Conservation (phyloP, 805 yeast species). For the Teunomyces gatunensis region DNA sequence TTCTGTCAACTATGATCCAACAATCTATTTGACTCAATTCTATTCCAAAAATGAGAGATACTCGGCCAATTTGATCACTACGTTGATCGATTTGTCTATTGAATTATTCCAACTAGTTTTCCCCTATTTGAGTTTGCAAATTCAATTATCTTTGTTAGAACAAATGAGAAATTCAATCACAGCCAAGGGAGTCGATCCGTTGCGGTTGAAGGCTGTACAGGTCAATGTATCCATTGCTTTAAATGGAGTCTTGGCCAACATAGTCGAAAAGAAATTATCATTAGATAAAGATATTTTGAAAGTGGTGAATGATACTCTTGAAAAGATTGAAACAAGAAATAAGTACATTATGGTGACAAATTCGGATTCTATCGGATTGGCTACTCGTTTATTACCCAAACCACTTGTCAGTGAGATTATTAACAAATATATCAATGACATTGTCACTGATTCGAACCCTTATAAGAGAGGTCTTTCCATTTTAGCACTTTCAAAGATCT, state of each 20-base stretch:
- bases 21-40: slow-evolving; percentile 20
- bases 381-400: slow-evolving; percentile 24
- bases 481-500: slow-evolving; percentile 29
- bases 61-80: slow-evolving; percentile 29
- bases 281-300: slow-evolving; percentile 37
- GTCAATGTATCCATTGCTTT: slow-evolving; percentile 66
- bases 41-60: slow-evolving; percentile 24
- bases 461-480: slow-evolving; percentile 48
- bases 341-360: slow-evolving; percentile 44
- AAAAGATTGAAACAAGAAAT: slow-evolving; percentile 39
- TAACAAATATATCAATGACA: slow-evolving; percentile 47
- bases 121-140: slow-evolving; percentile 68
- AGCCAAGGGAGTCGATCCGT: slow-evolving; percentile 30
- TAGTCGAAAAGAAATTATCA: slow-evolving; percentile 14
- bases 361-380: slow-evolving; percentile 58
- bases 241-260: slow-evolving; percentile 43
- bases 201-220: slow-evolving; percentile 46
- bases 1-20: slow-evolving; percentile 35
- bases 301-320: slow-evolving; percentile 51
- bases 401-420: slow-evolving; percentile 22
- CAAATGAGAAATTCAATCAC: slow-evolving; percentile 58
- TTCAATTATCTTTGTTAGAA: slow-evolving; percentile 86
- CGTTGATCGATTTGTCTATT: slow-evolving; percentile 72
- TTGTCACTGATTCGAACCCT: slow-evolving; percentile 67
- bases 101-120: slow-evolving; percentile 71